Evolutionary conservation across 106 monocot genomes (phyloP).

Genomic region (Apostasia shenzhenica): DNA sequence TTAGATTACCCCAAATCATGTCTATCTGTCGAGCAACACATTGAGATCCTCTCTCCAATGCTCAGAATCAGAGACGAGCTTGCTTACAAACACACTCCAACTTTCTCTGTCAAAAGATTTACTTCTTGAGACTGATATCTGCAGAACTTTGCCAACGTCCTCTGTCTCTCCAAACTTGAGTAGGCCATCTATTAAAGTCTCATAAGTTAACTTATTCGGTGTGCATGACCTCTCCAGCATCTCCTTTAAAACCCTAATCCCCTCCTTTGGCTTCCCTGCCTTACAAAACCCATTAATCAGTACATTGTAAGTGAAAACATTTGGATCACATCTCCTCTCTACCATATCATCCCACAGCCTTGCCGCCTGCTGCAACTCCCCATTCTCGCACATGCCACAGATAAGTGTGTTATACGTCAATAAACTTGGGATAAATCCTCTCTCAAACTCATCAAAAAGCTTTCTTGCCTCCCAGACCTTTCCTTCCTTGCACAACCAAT

Average conservation of each 20-base stretch:
- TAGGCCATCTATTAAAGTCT: constrained; percentile 47
- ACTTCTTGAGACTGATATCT: constrained; percentile 4
- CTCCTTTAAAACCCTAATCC: constrained; percentile 46
- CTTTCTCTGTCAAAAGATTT: constrained; percentile 18
- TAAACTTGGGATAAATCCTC: constrained; percentile 44
- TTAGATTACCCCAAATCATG: background rate
- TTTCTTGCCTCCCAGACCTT: constrained; percentile 48
- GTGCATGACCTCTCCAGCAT: constrained; percentile 48
- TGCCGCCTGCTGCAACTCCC: constrained; percentile 72
- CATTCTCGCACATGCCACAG: constrained; percentile 67
- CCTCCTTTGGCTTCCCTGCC: constrained; percentile 45
- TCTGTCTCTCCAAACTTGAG: constrained; percentile 23
- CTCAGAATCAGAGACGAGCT: constrained; percentile 12
- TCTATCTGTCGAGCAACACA: constrained; percentile 16
- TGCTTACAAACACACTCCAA: constrained; percentile 38
- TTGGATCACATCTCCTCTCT: constrained; percentile 46
- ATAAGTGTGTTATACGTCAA: constrained; percentile 70
- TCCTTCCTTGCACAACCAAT: constrained; percentile 77
- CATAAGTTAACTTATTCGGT: constrained; percentile 34
- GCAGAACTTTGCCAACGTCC: constrained; percentile 20
- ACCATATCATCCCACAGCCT: constrained; percentile 91
- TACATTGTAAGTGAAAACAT: constrained; percentile 66
- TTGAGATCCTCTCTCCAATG: constrained; percentile 19
- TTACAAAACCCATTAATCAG: constrained; percentile 75
- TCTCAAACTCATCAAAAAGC: constrained; percentile 66